phyloP scores from a whole-genome alignment of 2,329 filamentous ascomycete species.

The Akanthomyces uredinophilus region DNA sequence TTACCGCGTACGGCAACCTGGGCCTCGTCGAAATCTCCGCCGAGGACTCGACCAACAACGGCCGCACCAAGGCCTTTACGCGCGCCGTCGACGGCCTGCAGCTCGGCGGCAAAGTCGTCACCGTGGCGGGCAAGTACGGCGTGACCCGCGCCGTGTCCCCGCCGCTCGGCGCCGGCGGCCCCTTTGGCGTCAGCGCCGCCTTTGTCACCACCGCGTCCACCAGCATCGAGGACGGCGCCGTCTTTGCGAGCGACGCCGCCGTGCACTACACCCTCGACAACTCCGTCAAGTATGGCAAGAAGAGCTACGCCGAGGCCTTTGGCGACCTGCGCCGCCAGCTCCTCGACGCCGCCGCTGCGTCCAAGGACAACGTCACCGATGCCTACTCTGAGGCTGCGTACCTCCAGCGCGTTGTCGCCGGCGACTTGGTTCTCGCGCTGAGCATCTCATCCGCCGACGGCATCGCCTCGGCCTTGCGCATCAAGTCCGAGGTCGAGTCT shows the following conservation, averaged over 20 bases:
- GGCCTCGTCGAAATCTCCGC: constrained; percentile 60
- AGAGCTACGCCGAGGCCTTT: constrained; percentile 50
- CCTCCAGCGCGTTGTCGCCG: constrained; percentile 49
- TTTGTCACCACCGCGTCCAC: constrained; percentile 48
- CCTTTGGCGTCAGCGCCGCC: constrained; percentile 54
- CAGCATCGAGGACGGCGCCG: constrained; percentile 41
- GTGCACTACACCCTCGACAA: constrained; percentile 55
- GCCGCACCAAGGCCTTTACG: constrained; percentile 45
- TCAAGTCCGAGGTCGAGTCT: constrained; percentile 53
- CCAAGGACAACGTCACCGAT: constrained; percentile 33
- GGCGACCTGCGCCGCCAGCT: constrained; percentile 49
- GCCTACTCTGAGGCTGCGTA: constrained; percentile 45
- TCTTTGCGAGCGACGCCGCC: constrained; percentile 50
- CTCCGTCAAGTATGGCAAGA: constrained; percentile 34
- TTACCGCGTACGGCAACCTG: constrained; percentile 56
- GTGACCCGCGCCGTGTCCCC: constrained; percentile 56
- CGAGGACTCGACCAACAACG: constrained; percentile 51
- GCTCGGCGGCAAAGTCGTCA: constrained; percentile 52
- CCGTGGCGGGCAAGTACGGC: constrained; percentile 48
- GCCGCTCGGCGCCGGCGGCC: constrained; percentile 40
- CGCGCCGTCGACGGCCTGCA: constrained; percentile 53
- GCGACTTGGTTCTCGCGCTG: constrained; percentile 50
- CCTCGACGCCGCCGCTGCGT: constrained; percentile 40
- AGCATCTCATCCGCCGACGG: constrained; percentile 58
- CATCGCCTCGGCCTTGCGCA: constrained; percentile 53